phyloP scores from a whole-genome alignment of 1,284 basidiomycete genomes.

The Cryptococcus depauperatus region DNA sequence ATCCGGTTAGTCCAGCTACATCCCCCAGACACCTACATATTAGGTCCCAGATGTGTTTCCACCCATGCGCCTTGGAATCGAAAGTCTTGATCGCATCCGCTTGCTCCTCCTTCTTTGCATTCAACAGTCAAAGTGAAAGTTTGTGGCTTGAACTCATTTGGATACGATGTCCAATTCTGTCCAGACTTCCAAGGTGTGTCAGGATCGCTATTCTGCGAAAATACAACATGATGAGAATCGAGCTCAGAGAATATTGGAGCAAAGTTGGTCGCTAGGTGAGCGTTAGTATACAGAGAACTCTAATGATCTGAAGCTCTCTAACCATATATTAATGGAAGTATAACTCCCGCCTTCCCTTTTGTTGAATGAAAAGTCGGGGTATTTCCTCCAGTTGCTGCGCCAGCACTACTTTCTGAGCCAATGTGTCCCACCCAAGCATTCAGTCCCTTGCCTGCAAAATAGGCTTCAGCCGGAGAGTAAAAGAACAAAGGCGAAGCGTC shows the following conservation, averaged over 20 bases:
- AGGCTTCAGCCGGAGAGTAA: slow-evolving; percentile 17
- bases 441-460: slow-evolving; percentile 10
- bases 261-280: slow-evolving; percentile 15
- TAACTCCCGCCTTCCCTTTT: slow-evolving; percentile 12
- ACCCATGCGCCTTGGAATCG: slow-evolving; percentile 14
- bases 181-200: slow-evolving; percentile 11
- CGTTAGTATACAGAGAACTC: neutral
- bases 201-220: slow-evolving; percentile 1
- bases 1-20: neutral
- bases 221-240: slow-evolving; percentile 8
- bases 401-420: neutral
- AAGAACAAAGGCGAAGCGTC: slow-evolving; percentile 18
- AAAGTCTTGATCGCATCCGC: slow-evolving; percentile 8
- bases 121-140: slow-evolving; percentile 10
- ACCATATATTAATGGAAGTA: slow-evolving; percentile 19
- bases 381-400: neutral
- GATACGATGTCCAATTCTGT: slow-evolving; percentile 8
- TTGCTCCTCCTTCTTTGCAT: slow-evolving; percentile 7
- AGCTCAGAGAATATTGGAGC: slow-evolving; percentile 14
- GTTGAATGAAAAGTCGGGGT: slow-evolving; percentile 11
- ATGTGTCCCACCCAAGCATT: slow-evolving; percentile 8
- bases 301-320: neutral
- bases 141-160: slow-evolving; percentile 9
- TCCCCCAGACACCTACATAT: too few species aligned
- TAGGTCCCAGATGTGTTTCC: slow-evolving; percentile 8